A percentile compares a stretch with the other conserved stretches of the same genome.
Evolutionary conservation across 371 early-diverging fungal genomes (phyloP).

Genomic region (Rhizopus delemar): DNA sequence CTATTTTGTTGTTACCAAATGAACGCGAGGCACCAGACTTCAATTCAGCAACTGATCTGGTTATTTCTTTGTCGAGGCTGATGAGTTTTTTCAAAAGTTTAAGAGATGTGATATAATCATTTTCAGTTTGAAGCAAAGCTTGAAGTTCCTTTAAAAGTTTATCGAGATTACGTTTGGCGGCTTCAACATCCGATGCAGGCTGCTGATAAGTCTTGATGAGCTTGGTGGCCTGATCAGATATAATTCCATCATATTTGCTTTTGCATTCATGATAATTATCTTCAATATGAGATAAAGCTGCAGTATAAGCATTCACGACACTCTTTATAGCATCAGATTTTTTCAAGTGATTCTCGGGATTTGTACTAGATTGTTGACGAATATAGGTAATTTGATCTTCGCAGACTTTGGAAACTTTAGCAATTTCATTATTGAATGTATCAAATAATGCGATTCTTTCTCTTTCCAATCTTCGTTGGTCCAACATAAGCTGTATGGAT

Average conservation of each 20-base stretch:
- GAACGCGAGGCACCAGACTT: conserved; percentile 29
- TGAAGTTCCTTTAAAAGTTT: conserved; percentile 32
- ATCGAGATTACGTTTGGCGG: conserved; percentile 22
- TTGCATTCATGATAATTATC: conserved; percentile 36
- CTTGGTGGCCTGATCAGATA: conserved; percentile 30
- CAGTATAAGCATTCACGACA: conserved; percentile 37
- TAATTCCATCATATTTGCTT: conserved; percentile 28
- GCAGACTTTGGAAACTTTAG: conserved; percentile 27
- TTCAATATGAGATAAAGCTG: conserved; percentile 30
- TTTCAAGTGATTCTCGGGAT: conserved; percentile 42
- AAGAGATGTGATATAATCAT: conserved; percentile 36
- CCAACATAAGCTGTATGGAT: conserved; percentile 18
- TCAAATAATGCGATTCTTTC: conserved; percentile 28
- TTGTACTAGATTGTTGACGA: conserved; percentile 39
- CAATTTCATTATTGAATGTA: conserved; percentile 21
- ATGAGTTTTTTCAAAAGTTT: conserved; percentile 31
- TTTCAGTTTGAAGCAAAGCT: conserved; percentile 24
- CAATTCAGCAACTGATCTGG: conserved; percentile 30
- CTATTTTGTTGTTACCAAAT: conserved; percentile 8
- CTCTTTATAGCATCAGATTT: conserved; percentile 37
- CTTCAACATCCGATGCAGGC: conserved; percentile 23
- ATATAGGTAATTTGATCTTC: conserved; percentile 46
- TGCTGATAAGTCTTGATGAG: conserved; percentile 25
- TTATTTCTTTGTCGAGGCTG: conserved; percentile 32
- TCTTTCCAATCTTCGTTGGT: conserved; percentile 26